Conservation (phyloP, 495 filamentous ascomycete species). For the Rusavskia elegans region DNA sequence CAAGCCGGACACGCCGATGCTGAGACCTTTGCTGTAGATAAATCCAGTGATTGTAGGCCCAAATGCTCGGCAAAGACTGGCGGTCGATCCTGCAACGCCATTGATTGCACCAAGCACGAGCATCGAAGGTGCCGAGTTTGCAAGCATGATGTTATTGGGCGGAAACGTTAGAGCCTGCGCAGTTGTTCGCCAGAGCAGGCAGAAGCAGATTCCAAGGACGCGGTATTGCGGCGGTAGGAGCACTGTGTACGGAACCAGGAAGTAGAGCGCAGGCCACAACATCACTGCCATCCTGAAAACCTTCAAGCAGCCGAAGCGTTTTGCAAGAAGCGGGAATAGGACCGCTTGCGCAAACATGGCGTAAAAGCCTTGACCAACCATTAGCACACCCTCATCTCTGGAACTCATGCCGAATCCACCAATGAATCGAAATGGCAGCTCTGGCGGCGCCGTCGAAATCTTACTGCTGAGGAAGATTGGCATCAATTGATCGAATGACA, state of each 20-base stretch:
- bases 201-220: conserved; percentile 53
- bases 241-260: conserved; percentile 76
- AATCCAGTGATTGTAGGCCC: conserved; percentile 79
- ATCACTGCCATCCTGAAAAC: conserved; percentile 69
- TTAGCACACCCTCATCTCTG: conserved; percentile 69
- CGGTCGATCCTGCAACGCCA: conserved; percentile 78
- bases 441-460: conserved; percentile 32
- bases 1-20: conserved; percentile 65
- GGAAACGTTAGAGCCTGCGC: conserved; percentile 77
- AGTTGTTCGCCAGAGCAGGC: conserved; percentile 79
- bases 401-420: conserved; percentile 73
- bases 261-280: conserved; percentile 75
- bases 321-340: conserved; percentile 60
- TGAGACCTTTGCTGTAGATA: conserved; percentile 65
- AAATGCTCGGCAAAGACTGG: conserved; percentile 71
- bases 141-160: conserved; percentile 66
- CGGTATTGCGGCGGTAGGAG: conserved; percentile 57
- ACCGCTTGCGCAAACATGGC: conserved; percentile 73
- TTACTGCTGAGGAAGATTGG: conserved; percentile 81
- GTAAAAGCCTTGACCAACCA: conserved; percentile 79
- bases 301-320: conserved; percentile 54
- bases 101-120: conserved; percentile 81
- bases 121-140: conserved; percentile 65
- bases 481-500: conserved; percentile 86
- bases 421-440: conserved; percentile 73